Evolutionary conservation across 495 filamentous ascomycete genomes (phyloP).

Genomic region (Penicillium silybi): DNA sequence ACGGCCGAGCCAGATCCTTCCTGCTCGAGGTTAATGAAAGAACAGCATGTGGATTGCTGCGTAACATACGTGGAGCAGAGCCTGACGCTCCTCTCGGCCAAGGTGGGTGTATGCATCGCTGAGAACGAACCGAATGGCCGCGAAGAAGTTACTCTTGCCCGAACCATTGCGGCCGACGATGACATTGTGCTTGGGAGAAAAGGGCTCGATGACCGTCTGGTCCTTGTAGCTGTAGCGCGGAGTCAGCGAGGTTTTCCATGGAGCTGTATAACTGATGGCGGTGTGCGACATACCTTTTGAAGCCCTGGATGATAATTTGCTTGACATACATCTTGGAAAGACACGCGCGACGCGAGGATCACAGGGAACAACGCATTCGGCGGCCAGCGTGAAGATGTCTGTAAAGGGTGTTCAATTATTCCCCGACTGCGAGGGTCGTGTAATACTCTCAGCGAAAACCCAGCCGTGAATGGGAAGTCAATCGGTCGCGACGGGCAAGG

Average conservation of each 20-base stretch:
- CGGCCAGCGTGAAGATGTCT: slow-evolving; percentile 16
- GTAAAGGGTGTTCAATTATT: slow-evolving; percentile 3
- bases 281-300: slow-evolving; percentile 74
- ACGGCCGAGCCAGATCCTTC: slow-evolving; percentile 96
- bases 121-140: slow-evolving; percentile 96
- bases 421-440: neutral
- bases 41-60: neutral
- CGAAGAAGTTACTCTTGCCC: slow-evolving; percentile 99
- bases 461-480: neutral
- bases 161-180: slow-evolving; percentile 99
- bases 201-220: slow-evolving; percentile 96
- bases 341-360: slow-evolving; percentile 32
- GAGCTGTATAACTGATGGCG: neutral
- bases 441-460: slow-evolving; percentile 2
- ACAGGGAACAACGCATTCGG: slow-evolving; percentile 38
- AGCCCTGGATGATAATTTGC: slow-evolving; percentile 99
- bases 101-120: slow-evolving; percentile 97
- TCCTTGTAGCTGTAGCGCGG: slow-evolving; percentile 88
- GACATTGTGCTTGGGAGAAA: slow-evolving; percentile 96
- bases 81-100: slow-evolving; percentile 92
- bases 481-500: slow-evolving; percentile 12
- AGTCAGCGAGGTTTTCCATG: neutral
- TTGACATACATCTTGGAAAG: slow-evolving; percentile 87
- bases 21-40: slow-evolving; percentile 35
- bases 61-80: slow-evolving; percentile 70